Evolutionary conservation across 1,284 basidiomycete species (phyloP).

Genomic region (Trichosporon asahii): DNA sequence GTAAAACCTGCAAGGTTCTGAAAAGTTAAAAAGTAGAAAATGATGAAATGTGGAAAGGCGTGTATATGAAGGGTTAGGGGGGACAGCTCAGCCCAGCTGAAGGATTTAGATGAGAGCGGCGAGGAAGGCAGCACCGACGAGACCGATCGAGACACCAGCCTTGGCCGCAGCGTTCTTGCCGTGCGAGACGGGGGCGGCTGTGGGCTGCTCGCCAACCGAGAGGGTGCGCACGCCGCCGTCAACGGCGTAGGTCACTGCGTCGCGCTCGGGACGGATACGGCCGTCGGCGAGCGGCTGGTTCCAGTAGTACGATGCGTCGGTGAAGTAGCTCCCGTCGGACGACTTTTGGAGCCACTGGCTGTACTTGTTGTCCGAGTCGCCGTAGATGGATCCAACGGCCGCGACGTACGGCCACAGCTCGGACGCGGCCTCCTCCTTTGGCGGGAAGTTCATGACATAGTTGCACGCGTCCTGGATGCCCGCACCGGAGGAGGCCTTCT

Average conservation of each 20-base stretch:
- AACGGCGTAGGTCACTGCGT: conserved; percentile 4
- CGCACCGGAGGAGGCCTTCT: conserved; percentile 20
- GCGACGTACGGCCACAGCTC: conserved; percentile 30
- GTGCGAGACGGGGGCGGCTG: not conserved
- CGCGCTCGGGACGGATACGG: conserved; percentile 12
- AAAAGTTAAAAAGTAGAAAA: not conserved
- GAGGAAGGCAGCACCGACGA: not conserved
- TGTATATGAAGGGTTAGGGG: not conserved
- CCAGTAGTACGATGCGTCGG: conserved; percentile 30
- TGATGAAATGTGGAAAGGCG: not conserved
- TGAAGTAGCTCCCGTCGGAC: conserved; percentile 29
- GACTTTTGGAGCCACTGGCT: conserved; percentile 25
- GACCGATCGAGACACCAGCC: not conserved
- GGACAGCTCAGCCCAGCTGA: conserved; percentile 6
- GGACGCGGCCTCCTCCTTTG: conserved; percentile 7
- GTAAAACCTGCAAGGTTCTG: not conserved
- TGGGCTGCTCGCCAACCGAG: not conserved
- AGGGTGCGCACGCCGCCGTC: conserved; percentile 3
- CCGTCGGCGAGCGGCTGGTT: conserved; percentile 24
- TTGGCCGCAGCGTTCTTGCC: not conserved
- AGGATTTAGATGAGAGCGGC: not conserved
- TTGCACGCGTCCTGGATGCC: conserved; percentile 37
- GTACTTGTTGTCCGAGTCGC: conserved; percentile 38
- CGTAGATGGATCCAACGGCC: conserved; percentile 33
- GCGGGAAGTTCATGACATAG: conserved; percentile 30